Evolutionary conservation across 1,139 yeast genomes (phyloP), one percentile per base, ranked within the genome.

Genomic region (Lodderomyces margitis): DNA sequence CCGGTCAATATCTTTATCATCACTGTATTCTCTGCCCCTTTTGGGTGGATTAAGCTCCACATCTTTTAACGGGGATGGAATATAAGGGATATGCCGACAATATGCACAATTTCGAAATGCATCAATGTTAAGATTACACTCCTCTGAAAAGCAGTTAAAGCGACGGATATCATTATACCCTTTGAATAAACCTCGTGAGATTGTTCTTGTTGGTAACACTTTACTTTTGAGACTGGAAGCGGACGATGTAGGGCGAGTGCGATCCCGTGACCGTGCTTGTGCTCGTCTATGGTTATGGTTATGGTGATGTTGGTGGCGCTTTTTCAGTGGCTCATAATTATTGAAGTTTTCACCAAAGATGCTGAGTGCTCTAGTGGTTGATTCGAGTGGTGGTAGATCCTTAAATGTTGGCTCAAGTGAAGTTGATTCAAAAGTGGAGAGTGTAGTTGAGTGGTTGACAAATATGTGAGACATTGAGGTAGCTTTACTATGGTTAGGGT

Each of bases 51-150:
- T 39, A 19, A 25, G 10, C 11, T 25, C 37, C 11, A 33, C 21
- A 28, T 30, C 31, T 33, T 54, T 44, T 38, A 61, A 50, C 5
- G 63, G 60, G 23, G 62, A 58, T 12, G 57, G 46, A 25, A 58
- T 50, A 42, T 58, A 55, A 1, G 66, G 62, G 10, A 58, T 37
- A 42, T 50, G 37, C 21, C 46, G 47, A 47, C 67, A 62, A 43
- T 58, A 54, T 16, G 41, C 41, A 46, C 67, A 62, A 5, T 25
- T 28, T 35, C 37, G 38, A 38, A 37, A 39, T 27, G 38, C 45
- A 40, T 46, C 42, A 20, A 41, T 35, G 34, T 42, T 47, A 5
- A 43, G 31, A 32, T 40, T 46, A 28, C 52, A 48, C 24, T 16
- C 27, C 17, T 40, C 24, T 12, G 42, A 39, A 21, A 39, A 40